Conservation (phyloP, 768 basidiomycete species). For the Paxillus rubicundulus region DNA sequence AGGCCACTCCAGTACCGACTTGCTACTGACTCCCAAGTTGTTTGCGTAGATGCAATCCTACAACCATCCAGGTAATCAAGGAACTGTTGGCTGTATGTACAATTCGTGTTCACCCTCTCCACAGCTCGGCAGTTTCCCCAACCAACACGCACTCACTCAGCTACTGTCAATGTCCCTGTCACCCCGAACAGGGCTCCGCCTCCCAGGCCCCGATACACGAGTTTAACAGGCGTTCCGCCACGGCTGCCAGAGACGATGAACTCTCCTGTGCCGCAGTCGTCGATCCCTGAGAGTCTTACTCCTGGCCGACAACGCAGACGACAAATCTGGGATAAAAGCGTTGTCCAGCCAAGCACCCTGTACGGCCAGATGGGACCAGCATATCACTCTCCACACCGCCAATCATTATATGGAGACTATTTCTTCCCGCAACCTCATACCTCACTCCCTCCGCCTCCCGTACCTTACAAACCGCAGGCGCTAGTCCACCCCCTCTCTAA, state of each 20-base stretch:
- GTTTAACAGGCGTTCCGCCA: constrained; percentile 11
- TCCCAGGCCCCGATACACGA: constrained; percentile 22
- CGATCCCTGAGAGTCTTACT: constrained; percentile 25
- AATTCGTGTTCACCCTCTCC: neutral
- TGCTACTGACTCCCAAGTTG: neutral
- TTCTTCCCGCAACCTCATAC: constrained; percentile 13
- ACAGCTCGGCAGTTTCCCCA: constrained; percentile 19
- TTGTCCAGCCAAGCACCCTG: constrained; percentile 8
- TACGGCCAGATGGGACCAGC: constrained; percentile 5
- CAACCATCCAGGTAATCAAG: constrained; percentile 28
- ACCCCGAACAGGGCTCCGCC: constrained; percentile 6
- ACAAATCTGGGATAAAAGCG: constrained; percentile 16
- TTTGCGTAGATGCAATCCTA: constrained; percentile 28
- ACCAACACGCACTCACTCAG: constrained; percentile 17
- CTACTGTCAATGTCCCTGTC: constrained; percentile 17
- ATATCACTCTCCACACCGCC: constrained; percentile 10
- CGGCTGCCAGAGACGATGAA: constrained; percentile 1
- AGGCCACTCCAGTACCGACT: neutral
- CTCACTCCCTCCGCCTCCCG: constrained; percentile 27
- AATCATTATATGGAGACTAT: constrained; percentile 30
- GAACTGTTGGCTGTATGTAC: neutral
- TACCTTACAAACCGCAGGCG: constrained; percentile 30
- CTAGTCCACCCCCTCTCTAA: constrained; percentile 31
- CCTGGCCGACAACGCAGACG: constrained; percentile 22
- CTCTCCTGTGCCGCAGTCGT: constrained; percentile 2